A percentile compares a stretch with the other conserved stretches of the same genome.
These are phyloP conservation scores for Microcyclospora tardicrescens DNA, from an alignment of 2,329 filamentous ascomycete species.

Conservation along the genomic window DNA sequence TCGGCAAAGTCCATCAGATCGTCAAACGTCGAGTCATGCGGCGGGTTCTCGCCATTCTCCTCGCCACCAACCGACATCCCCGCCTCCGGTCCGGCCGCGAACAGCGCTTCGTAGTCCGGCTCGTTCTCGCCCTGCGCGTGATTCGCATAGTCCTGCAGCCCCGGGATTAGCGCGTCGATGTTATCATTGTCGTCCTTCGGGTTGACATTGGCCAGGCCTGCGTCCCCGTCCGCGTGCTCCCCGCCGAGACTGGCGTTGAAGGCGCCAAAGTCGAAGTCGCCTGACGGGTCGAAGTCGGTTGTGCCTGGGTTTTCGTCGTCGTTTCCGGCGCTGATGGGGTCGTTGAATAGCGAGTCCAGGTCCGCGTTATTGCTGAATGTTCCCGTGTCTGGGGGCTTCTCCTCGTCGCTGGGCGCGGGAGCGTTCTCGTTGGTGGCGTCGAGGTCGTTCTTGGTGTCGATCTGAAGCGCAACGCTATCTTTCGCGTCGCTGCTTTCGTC, in stretches of 20 bases:
- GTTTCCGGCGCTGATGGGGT: constrained; percentile 10
- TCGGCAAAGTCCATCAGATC: constrained; percentile 24
- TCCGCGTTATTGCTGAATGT: constrained; percentile 17
- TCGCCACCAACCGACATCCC: too few species aligned
- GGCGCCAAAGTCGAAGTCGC: constrained; percentile 24
- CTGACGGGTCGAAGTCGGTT: constrained; percentile 5
- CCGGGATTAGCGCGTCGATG: constrained; percentile 26
- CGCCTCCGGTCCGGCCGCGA: constrained; percentile 9
- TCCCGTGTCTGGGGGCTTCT: constrained; percentile 14
- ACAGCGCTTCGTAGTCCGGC: constrained; percentile 17
- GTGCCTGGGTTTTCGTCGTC: neutral
- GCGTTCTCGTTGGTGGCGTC: neutral
- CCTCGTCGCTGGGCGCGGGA: constrained; percentile 1
- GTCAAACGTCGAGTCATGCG: constrained; percentile 19
- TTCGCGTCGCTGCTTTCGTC: constrained; percentile 2
- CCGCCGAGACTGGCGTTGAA: constrained; percentile 11
- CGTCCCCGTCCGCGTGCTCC: too few species aligned
- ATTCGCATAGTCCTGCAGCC: constrained; percentile 31
- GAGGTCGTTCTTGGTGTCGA: neutral
- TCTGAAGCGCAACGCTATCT: neutral
- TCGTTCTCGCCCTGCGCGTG: constrained; percentile 10
- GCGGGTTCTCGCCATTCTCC: constrained; percentile 8
- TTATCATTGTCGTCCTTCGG: constrained; percentile 14
- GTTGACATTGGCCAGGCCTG: neutral
- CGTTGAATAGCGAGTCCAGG: constrained; percentile 25